A percentile compares a stretch with the other conserved stretches of the same genome.
Conservation (phyloP, 176 grass and related monocot species). For the Ananas comosus region DNA sequence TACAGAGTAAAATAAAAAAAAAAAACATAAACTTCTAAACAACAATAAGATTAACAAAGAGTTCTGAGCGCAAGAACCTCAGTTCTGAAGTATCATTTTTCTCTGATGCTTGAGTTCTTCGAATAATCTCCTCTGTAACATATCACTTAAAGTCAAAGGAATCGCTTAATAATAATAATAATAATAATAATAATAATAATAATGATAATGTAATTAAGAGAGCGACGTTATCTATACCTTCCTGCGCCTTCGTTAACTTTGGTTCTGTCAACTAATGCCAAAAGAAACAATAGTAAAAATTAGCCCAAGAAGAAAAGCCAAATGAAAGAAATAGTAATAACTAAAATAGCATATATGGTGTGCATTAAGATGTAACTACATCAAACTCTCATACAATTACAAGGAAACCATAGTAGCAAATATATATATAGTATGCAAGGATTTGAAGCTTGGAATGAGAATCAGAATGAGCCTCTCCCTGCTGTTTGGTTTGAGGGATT, state of each 20-base stretch:
- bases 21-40: neutral
- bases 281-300: constrained; percentile 24
- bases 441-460: no score
- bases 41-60: constrained; percentile 20
- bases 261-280: constrained; percentile 58
- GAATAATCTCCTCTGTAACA: constrained; percentile 48
- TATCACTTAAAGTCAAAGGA: constrained; percentile 15
- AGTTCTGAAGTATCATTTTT: constrained; percentile 66
- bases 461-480: no score
- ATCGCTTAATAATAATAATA: constrained; percentile 8
- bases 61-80: constrained; percentile 38
- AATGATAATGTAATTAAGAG: constrained; percentile 9
- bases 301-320: constrained; percentile 16
- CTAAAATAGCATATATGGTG: neutral
- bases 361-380: no score
- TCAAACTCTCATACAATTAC: no score
- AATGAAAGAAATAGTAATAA: neutral
- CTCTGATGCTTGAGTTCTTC: constrained; percentile 65
- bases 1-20: neutral
- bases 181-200: no score
- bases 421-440: no score
- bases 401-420: no score
- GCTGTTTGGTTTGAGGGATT: no score
- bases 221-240: constrained; percentile 45
- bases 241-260: constrained; percentile 71